phyloP scores from a whole-genome alignment of 441 rosid genomes.

The Jatropha podagrica region DNA sequence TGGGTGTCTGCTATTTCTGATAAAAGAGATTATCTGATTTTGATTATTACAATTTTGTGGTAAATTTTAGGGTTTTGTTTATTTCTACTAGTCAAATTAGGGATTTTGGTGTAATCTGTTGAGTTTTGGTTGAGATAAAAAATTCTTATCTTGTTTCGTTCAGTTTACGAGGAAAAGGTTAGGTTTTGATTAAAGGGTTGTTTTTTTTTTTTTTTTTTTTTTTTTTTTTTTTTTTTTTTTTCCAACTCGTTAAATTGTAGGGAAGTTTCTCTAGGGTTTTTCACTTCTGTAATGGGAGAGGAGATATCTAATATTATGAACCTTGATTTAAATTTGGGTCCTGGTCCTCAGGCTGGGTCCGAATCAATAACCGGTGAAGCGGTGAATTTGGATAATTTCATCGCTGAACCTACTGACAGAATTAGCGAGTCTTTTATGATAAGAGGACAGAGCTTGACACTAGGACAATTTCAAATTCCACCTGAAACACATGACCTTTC shows the following conservation, averaged over 20 bases:
- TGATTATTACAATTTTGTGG: too few relatives aligned
- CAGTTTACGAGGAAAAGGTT: too few relatives aligned
- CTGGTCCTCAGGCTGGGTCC: constrained; percentile 64
- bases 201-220: too few relatives aligned
- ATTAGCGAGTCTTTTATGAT: constrained; percentile 60
- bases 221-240: too few relatives aligned
- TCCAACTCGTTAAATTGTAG: too few relatives aligned
- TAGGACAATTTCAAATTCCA: constrained; percentile 53
- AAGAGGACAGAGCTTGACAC: constrained; percentile 44
- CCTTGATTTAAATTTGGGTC: constrained; percentile 93
- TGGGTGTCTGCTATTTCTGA: too few relatives aligned
- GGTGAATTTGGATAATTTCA: constrained; percentile 60
- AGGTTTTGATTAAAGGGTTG: constrained; percentile 3
- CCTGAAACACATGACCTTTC: constrained; percentile 47
- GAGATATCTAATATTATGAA: constrained; percentile 81
- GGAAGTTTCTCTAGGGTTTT: constrained; percentile 12
- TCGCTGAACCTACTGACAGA: constrained; percentile 47
- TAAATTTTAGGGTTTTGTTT: too few relatives aligned
- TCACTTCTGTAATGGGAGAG: constrained; percentile 51
- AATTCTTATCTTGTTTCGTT: too few relatives aligned
- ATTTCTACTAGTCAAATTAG: too few relatives aligned
- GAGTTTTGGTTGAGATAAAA: too few relatives aligned
- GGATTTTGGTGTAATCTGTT: too few relatives aligned
- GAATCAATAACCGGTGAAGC: constrained; percentile 45
- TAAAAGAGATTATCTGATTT: too few relatives aligned